A percentile compares a stretch with the other conserved stretches of the same genome.
phyloP scores from a whole-genome alignment of 2,329 filamentous ascomycete genomes.

The Coniochaeta prunicola region DNA sequence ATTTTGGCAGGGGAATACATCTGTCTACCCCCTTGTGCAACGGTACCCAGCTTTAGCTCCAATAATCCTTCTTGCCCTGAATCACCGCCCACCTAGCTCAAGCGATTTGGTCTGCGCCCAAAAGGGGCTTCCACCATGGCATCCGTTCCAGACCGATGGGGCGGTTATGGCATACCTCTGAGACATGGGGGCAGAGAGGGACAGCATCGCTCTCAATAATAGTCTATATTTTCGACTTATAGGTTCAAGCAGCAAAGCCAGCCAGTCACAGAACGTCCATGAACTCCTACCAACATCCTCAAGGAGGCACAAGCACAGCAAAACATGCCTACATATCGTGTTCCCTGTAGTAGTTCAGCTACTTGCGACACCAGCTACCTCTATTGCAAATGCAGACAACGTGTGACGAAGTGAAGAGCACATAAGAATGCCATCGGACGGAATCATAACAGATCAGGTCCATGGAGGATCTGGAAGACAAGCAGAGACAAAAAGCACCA shows the following conservation, averaged over 20 bases:
- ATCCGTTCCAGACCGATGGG: background rate
- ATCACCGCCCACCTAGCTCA: background rate
- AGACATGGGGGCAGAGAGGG: background rate
- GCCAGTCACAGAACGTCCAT: background rate
- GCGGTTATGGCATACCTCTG: background rate
- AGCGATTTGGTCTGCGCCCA: background rate
- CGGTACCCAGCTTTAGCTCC: background rate
- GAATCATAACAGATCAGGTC: background rate
- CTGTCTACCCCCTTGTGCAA: background rate
- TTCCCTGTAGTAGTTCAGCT: background rate
- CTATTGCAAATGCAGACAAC: constrained; percentile 1
- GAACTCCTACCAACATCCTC: background rate
- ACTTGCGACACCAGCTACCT: background rate
- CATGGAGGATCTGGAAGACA: background rate
- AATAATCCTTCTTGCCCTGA: background rate
- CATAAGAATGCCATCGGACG: background rate
- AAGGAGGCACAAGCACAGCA: background rate
- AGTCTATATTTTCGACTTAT: background rate
- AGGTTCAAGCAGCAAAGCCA: background rate
- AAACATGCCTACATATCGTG: background rate
- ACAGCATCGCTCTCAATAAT: background rate
- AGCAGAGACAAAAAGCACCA: background rate
- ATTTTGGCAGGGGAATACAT: background rate
- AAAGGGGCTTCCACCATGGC: background rate
- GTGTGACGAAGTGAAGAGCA: background rate